Evolutionary conservation across 2,329 filamentous ascomycete species (phyloP), one percentile per base, ranked within the genome.

Genomic region (Botrytis cinerea): DNA sequence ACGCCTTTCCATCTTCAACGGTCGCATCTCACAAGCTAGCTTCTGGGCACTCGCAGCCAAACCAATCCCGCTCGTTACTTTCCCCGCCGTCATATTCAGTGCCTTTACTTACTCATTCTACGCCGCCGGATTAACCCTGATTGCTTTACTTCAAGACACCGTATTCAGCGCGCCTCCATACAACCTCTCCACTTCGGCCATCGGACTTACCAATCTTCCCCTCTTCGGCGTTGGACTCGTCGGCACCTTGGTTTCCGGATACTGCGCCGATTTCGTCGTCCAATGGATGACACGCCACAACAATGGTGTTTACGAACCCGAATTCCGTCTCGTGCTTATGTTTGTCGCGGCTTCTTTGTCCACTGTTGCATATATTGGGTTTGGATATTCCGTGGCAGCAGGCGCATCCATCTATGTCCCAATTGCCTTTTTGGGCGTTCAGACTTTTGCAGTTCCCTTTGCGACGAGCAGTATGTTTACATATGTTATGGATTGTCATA

Each of bases 251-350:
- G 71, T 82, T 57, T 78, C 83, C 0, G 81, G 82, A 8, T 78
- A 78, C 7, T 78, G 80, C 28, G 80, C 82, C 28, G 84, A 84
- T 73, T 81, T 81, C 28, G 73, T 84, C 2, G 82, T 83, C 59
- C 81, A 80, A 68, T 85, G 81, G 79, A 82, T 86, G 73, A 84
- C 86, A 1, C 84, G 83, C 78, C 83, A 82, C 74, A 88, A 87
- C 77, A 81, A 81, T 22, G 86, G 86, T 25, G 80, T 87, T 68
- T 88, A 87, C 78, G 86, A 87, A 77, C 86, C 86, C 7, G 86
- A 87, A 77, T 87, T 87, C 76, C 84, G 86, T 16, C 81, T 86
- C 14, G 80, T 85, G 7, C 79, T 70, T 82, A 84, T 74, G 83
- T 80, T 35, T 60, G 77, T 80, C 18, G 80, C 79, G 45, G 78